A percentile compares a stretch with the other conserved stretches of the same genome.
phyloP scores from a whole-genome alignment of 345 rosid genomes.

The Gossypium raimondii region DNA sequence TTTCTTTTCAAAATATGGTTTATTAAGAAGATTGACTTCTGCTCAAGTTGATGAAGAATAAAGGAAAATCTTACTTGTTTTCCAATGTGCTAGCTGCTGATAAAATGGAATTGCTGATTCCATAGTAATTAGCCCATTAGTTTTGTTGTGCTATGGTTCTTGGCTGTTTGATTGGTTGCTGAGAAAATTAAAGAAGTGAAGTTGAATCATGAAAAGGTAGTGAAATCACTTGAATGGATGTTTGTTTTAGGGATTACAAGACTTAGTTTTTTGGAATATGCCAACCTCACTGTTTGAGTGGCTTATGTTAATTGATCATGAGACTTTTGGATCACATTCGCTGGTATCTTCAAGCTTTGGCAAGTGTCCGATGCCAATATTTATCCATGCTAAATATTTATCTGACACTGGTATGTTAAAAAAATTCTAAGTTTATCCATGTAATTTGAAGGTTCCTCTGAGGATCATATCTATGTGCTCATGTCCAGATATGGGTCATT shows the following conservation, averaged over 20 bases:
- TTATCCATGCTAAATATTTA: neutral
- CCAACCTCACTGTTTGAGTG: neutral
- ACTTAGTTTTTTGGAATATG: neutral
- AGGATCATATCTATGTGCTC: neutral
- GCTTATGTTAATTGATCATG: neutral
- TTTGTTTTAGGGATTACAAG: neutral
- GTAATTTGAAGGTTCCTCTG: neutral
- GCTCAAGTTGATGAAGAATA: neutral
- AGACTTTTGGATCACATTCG: slow-evolving; percentile 4
- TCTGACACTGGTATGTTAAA: neutral
- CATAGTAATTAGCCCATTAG: neutral
- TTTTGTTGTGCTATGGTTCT: neutral
- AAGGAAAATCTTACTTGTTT: neutral
- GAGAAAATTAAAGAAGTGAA: neutral
- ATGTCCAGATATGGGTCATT: neutral
- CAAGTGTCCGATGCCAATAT: neutral
- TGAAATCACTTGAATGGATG: neutral
- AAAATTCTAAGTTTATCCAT: neutral
- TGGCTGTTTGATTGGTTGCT: slow-evolving; percentile 4
- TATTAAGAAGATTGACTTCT: neutral
- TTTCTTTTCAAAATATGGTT: neutral
- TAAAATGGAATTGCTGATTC: neutral
- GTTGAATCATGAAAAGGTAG: neutral
- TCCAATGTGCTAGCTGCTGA: neutral
- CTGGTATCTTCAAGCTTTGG: slow-evolving; percentile 4